Conservation (phyloP, 2,329 filamentous ascomycete genomes). For the Fusarium buharicum region DNA sequence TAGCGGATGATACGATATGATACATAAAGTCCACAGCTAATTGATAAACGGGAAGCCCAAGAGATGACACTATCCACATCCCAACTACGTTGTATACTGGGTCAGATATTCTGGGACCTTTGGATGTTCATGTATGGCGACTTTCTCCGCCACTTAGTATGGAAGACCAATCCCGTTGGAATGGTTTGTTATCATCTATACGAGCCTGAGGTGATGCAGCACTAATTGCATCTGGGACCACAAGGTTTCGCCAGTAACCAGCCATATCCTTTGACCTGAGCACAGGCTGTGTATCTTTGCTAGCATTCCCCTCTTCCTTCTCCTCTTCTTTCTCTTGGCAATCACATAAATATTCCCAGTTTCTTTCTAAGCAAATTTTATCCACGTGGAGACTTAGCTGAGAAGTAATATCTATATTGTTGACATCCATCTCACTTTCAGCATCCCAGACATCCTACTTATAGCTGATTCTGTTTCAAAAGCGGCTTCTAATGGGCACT, state of each 20-base stretch:
- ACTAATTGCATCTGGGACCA: background rate
- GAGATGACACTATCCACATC: background rate
- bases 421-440: background rate
- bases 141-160: background rate
- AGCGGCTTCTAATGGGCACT: too few species aligned
- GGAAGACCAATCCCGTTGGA: background rate
- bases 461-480: too few species aligned
- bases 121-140: background rate
- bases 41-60: background rate
- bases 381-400: too few species aligned
- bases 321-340: background rate
- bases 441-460: background rate
- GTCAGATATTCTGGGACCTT: background rate
- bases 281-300: background rate
- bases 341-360: background rate
- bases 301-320: background rate
- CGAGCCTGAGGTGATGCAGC: background rate
- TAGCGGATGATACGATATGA: background rate
- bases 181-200: background rate
- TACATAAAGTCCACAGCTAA: background rate
- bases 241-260: background rate
- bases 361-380: background rate
- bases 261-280: background rate
- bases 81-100: background rate
- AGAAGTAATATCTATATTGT: background rate